Base-by-base conservation (phyloP, 2,329 filamentous ascomycete species). In the Colletotrichum cereale region DNA sequence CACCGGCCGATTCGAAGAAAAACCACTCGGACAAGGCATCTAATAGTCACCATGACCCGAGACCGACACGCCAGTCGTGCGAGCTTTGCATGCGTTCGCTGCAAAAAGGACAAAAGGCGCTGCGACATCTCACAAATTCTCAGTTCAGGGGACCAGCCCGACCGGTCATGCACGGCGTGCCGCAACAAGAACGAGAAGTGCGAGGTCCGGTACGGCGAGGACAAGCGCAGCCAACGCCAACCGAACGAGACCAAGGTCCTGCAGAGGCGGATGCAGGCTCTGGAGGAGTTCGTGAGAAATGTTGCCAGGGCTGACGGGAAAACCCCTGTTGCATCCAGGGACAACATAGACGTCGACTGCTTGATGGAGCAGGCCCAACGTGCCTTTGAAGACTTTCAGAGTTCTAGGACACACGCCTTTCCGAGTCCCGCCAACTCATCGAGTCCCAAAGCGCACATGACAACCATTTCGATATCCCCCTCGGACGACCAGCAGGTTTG, bases 111-210 rank as follows among this genome's bases (percentile, higher is more conserved):
- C 40, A 72, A 72, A 26, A 38, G 69, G 31, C 29, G 69, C 58
- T 72, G 69, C 40, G 69, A 72, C 55, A 72, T 72, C 12, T 72
- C 69, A 10, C 69, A 72, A 10, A 58, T 72, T 24, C 11, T 60
- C 5, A 48, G 38, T 26, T 24, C 62, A 21, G 58, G 52, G 6
- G 69, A 62, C 5, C 44, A 56, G 26, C 47, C 56, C 10, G 67
- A 70, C 5, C 60, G 50, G 10, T 68, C 69, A 7, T 72, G 69
- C 66, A 69, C 69, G 0, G n/a, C 60, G 8, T 72, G 69, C 48
- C 52, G 66, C 14, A 72, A 69, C 24, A 72, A 72, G 53, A 72
- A 72, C 34, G 69, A 72, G 16, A 72, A 64, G 38, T 72, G 69
- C 53, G 69, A 72, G 31, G 65, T 72, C 16, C 65, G 69, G 12